Base-by-base conservation (phyloP, 768 basidiomycete species). In the Dendrothele bispora region DNA sequence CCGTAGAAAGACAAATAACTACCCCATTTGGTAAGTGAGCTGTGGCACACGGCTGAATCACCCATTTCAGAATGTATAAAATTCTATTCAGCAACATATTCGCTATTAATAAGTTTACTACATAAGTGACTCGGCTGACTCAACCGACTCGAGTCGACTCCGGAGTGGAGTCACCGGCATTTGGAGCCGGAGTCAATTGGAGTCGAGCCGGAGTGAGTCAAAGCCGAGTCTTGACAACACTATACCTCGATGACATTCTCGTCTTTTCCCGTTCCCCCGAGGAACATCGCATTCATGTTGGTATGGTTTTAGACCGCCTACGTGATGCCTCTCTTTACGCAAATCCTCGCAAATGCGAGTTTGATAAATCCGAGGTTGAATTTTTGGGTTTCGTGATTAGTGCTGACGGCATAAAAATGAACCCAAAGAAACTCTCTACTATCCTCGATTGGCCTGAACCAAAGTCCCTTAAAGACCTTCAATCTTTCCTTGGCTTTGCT, bases 171-270 rank as follows among this genome's bases (percentile, higher is more conserved):
- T n/a, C n/a, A n/a, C n/a, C n/a, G n/a, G n/a, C n/a, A n/a, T n/a
- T n/a, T n/a, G n/a, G n/a, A n/a, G n/a, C n/a, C n/a, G n/a, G n/a
- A n/a, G n/a, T n/a, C n/a, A n/a, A n/a, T n/a, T n/a, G n/a, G n/a
- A n/a, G n/a, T n/a, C n/a, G n/a, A n/a, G n/a, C n/a, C n/a, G n/a
- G n/a, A n/a, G n/a, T n/a, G n/a, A n/a, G n/a, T n/a, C n/a, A n/a
- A n/a, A n/a, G n/a, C n/a, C n/a, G n/a, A n/a, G n/a, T n/a, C n/a
- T n/a, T n/a, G n/a, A n/a, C n/a, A n/a, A n/a, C n/a, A n/a, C n/a
- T n/a, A n/a, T n/a, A n/a, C n/a, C n/a, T n/a, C n/a, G n/a, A 75
- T 44, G 64, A 75, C 53, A 72, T 75, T 49, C 61, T 77, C 7
- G 70, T 77, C 22, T 78, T 68, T 48, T 75, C 74, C 29, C 34